phyloP scores from a whole-genome alignment of 2,329 filamentous ascomycete species.

The Fusarium foetens region DNA sequence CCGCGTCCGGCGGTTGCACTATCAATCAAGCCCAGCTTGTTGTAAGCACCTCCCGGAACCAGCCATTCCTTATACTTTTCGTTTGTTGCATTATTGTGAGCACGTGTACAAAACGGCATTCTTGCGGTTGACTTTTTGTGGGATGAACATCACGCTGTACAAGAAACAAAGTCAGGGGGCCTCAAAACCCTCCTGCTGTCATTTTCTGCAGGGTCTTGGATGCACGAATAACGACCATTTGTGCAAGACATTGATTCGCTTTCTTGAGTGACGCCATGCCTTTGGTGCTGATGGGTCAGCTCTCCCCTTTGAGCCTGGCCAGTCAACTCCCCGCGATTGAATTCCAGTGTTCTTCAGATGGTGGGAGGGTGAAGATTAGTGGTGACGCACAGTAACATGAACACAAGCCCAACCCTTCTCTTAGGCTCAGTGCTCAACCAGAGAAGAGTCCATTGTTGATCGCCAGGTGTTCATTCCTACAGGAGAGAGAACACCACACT shows the following conservation, averaged over 20 bases:
- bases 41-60: constrained; percentile 7
- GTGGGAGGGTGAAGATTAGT: constrained; percentile 32
- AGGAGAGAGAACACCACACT: background rate
- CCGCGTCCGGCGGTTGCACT: constrained; percentile 24
- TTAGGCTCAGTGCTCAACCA: background rate
- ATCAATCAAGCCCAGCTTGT: background rate
- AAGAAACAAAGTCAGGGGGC: constrained; percentile 27
- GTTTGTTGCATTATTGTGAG: constrained; percentile 14
- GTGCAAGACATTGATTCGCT: constrained; percentile 31
- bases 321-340: constrained; percentile 10
- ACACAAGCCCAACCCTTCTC: constrained; percentile 11
- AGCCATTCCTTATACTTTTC: constrained; percentile 1
- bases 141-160: constrained; percentile 17
- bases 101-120: constrained; percentile 21
- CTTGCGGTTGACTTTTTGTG: background rate
- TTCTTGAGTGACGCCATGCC: constrained; percentile 33
- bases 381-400: constrained; percentile 30
- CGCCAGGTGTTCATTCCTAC: constrained; percentile 23
- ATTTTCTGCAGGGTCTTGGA: constrained; percentile 30
- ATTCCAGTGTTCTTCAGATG: constrained; percentile 32
- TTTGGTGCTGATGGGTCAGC: constrained; percentile 17
- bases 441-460: constrained; percentile 16
- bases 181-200: constrained; percentile 22
- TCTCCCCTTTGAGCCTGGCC: constrained; percentile 24
- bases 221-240: constrained; percentile 18